A percentile compares a stretch with the other conserved stretches of the same genome.
Conservation (phyloP, 2,329 filamentous ascomycete species). For the Diplodia sapinea region DNA sequence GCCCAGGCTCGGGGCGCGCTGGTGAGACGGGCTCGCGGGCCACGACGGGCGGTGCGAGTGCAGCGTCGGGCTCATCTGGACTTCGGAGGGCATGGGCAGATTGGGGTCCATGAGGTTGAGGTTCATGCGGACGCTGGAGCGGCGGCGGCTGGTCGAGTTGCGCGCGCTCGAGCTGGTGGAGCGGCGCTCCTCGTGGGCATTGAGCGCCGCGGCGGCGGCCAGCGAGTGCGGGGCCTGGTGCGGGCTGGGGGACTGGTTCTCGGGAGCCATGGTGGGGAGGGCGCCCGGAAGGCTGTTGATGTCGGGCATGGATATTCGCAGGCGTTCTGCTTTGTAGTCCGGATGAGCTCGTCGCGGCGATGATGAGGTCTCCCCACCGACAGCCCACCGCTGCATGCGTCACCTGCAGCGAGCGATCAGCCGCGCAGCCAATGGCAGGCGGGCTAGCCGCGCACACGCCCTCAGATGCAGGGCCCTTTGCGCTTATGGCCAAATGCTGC, state of each 20-base stretch:
- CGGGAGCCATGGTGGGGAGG: slow-evolving; percentile 45
- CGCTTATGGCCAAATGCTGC: background rate
- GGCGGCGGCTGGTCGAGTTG: slow-evolving; percentile 58
- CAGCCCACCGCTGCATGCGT: slow-evolving; percentile 26
- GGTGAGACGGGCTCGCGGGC: slow-evolving; percentile 65
- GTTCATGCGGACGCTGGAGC: slow-evolving; percentile 74
- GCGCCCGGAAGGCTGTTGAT: slow-evolving; percentile 65
- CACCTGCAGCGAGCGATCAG: slow-evolving; percentile 12
- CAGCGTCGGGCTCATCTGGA: slow-evolving; percentile 58
- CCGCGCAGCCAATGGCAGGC: background rate
- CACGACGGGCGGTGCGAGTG: slow-evolving; percentile 38
- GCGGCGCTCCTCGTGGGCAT: slow-evolving; percentile 69
- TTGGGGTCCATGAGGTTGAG: slow-evolving; percentile 74
- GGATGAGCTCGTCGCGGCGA: background rate
- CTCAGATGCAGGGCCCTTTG: background rate
- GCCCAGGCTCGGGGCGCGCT: slow-evolving; percentile 72
- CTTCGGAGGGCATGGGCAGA: slow-evolving; percentile 71
- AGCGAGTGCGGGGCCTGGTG: slow-evolving; percentile 60
- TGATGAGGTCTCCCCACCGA: slow-evolving; percentile 26
- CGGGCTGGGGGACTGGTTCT: slow-evolving; percentile 18
- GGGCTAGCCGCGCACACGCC: background rate
- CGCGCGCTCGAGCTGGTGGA: slow-evolving; percentile 59
- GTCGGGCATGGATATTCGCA: slow-evolving; percentile 55
- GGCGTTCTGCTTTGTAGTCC: slow-evolving; percentile 12
- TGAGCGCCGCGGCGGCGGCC: slow-evolving; percentile 77